Base-by-base conservation (phyloP, 257 asterid genomes). In the Sherardia arvensis region DNA sequence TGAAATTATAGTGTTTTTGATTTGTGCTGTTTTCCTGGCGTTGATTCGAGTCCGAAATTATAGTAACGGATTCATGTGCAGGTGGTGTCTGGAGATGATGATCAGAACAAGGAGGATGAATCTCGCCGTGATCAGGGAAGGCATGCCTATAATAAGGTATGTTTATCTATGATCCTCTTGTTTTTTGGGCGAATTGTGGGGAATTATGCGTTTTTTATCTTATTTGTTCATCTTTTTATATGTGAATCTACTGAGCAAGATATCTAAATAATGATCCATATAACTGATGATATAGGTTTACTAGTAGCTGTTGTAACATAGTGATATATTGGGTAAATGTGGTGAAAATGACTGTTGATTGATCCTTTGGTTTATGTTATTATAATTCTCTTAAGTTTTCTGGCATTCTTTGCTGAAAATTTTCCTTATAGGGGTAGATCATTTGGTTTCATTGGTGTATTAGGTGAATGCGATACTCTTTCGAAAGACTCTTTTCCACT, bases 61-160 rank as follows among this genome's bases (percentile, higher is more conserved):
- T n/a, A n/a, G n/a, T n/a, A n/a, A n/a, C n/a, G n/a, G n/a, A n/a
- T 59, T 75, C 17, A 72, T 67, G 72, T 10, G 74, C 85, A 88
- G 97, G 94, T 85, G 72, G 94, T 81, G 63, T 74, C 94, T 47
- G 84, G 82, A 34, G 88, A 17, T 43, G 51, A 43, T 43, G 51
- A 43, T 43, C 51, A 82, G 2, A 72, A 71, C 69, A 82, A 81
- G 2, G 49, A 73, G 47, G 74, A 73, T 15, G 81, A 66, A 68
- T 29, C 71, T 64, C 63, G 68, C 47, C 53, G 43, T 57, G 75
- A 67, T 18, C 59, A 68, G 30, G 21, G 43, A 47, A 66, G 69
- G 65, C 62, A 68, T 30, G 71, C 66, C 32, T 40, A 62, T 33
- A 62, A 59, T 62, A 25, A 67, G 73, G 89, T 85, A 59, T 64